Conservation (phyloP, 805 yeast genomes). For the Danielia oregonensis region DNA sequence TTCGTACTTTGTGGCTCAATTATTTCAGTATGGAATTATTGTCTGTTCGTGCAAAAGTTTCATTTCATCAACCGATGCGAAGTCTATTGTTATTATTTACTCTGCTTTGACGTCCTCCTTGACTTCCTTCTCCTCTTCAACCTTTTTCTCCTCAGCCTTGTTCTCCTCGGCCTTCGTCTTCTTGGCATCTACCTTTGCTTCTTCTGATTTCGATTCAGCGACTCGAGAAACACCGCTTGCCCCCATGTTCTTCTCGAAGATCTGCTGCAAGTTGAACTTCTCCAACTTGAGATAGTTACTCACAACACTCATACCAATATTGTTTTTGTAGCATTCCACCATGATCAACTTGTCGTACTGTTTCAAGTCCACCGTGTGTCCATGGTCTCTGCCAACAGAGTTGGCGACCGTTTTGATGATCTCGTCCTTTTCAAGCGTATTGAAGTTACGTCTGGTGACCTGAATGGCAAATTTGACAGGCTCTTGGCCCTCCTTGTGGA, state of each 20-base stretch:
- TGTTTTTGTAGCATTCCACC: slow-evolving; percentile 85
- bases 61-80: no score
- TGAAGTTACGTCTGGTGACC: slow-evolving; percentile 74
- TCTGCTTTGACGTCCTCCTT: no score
- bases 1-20: no score
- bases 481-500: slow-evolving; percentile 46
- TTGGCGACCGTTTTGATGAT: slow-evolving; percentile 71
- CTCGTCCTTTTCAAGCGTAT: slow-evolving; percentile 64
- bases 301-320: slow-evolving; percentile 84
- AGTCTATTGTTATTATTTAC: not conserved
- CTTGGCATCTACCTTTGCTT: not conserved
- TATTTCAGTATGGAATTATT: no score
- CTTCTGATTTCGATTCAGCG: slow-evolving; percentile 2
- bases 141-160: no score
- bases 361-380: slow-evolving; percentile 78
- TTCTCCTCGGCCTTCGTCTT: no score
- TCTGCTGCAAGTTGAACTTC: slow-evolving; percentile 79
- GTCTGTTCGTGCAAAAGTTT: no score
- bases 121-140: no score
- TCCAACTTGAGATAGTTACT: slow-evolving; percentile 57
- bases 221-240: slow-evolving; percentile 11
- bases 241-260: slow-evolving; percentile 49
- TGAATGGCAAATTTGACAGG: slow-evolving; percentile 72
- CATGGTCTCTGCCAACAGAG: slow-evolving; percentile 62
- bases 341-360: slow-evolving; percentile 72